Evolutionary conservation across 495 filamentous ascomycete species (phyloP).

Genomic region (Lichina pygmaea): DNA sequence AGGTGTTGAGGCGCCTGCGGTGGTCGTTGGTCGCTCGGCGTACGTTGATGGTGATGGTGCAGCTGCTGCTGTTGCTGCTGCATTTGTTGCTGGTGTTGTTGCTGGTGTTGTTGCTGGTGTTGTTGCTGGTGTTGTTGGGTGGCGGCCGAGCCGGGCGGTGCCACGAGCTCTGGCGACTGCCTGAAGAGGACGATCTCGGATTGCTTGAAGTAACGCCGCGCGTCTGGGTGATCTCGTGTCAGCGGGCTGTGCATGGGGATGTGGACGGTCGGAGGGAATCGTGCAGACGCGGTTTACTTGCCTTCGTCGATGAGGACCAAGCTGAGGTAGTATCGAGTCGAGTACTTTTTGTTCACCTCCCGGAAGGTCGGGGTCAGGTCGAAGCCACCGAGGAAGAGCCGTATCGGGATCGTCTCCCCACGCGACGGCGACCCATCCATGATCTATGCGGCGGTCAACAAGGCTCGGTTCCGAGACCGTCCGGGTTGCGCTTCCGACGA

Average conservation of each 20-base stretch:
- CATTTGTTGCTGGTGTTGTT: not conserved
- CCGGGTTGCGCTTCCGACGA: not conserved
- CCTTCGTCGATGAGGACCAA: constrained; percentile 93
- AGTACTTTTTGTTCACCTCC: constrained; percentile 99
- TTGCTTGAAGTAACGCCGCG: constrained; percentile 95
- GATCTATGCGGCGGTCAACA: constrained; percentile 27
- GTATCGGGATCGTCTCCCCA: constrained; percentile 93
- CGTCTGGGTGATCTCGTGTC: constrained; percentile 26
- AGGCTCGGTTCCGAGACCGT: not conserved
- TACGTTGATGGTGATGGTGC: not conserved
- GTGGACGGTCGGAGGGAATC: not conserved
- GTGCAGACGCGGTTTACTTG: constrained; percentile 11
- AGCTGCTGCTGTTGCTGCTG: not conserved
- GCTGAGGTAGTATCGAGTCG: constrained; percentile 90
- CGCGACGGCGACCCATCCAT: constrained; percentile 96
- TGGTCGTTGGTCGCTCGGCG: not conserved
- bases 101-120: not conserved
- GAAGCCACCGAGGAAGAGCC: constrained; percentile 92
- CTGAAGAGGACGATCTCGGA: constrained; percentile 95
- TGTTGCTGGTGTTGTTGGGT: not conserved
- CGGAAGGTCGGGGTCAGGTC: constrained; percentile 96
- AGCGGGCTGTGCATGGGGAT: not conserved
- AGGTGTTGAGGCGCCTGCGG: not conserved
- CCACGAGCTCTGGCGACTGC: constrained; percentile 49
- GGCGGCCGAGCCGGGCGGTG: constrained; percentile 3